Conservation (phyloP, 179 eudicot genomes). For the Nepenthes alata region DNA sequence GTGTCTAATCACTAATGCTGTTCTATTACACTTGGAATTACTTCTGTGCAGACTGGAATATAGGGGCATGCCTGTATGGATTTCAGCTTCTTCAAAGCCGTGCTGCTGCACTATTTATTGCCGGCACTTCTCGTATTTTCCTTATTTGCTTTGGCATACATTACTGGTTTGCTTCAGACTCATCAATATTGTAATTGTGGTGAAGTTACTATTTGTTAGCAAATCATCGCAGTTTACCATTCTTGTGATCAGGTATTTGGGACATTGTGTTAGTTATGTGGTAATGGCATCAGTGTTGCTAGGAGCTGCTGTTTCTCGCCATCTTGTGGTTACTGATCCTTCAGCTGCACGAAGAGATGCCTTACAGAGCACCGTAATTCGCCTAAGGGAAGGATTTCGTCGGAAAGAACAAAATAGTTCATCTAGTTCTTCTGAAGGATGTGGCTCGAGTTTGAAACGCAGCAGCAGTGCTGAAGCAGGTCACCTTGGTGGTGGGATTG, state of each 20-base stretch:
- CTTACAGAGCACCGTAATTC: slow-evolving; percentile 84
- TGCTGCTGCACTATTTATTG: slow-evolving; percentile 76
- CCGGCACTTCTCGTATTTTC: slow-evolving; percentile 85
- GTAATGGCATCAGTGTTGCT: slow-evolving; percentile 89
- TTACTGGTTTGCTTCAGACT: slow-evolving; percentile 58
- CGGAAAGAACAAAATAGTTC: slow-evolving; percentile 83
- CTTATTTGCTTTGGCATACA: slow-evolving; percentile 94
- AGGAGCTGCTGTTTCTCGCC: slow-evolving; percentile 97
- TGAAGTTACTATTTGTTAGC: not conserved
- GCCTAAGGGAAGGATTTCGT: slow-evolving; percentile 92
- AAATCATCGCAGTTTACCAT: slow-evolving; percentile 5
- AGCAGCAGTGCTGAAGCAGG: slow-evolving; percentile 96
- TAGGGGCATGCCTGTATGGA: slow-evolving; percentile 95
- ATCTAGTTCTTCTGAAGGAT: slow-evolving; percentile 90
- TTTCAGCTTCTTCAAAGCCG: slow-evolving; percentile 82
- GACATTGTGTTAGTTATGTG: slow-evolving; percentile 94
- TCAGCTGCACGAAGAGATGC: slow-evolving; percentile 97
- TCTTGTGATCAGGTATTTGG: slow-evolving; percentile 56
- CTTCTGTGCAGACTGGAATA: slow-evolving; percentile 68
- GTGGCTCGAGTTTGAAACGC: slow-evolving; percentile 87
- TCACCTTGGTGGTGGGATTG: slow-evolving; percentile 60
- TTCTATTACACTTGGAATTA: not conserved
- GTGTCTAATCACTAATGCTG: not conserved
- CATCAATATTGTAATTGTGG: not conserved
- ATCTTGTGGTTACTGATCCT: slow-evolving; percentile 71